Conservation (phyloP, 148 eudicot species). For the Cornus florida region DNA sequence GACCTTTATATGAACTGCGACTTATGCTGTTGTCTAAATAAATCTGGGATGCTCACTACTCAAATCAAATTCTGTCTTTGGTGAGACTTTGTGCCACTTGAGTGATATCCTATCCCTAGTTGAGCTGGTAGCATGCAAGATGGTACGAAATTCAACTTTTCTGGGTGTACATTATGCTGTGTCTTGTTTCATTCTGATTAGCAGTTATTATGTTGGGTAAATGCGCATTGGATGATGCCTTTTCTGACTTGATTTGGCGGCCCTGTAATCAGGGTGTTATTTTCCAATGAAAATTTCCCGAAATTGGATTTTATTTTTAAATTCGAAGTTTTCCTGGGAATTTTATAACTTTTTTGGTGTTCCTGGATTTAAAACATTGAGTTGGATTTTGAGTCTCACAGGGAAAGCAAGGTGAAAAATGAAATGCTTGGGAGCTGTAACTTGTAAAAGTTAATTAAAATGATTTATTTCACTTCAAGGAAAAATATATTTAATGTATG, state of each 20-base stretch:
- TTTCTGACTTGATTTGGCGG: constrained; percentile 7
- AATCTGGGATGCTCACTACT: constrained; percentile 13
- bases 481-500: neutral
- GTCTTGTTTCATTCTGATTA: neutral
- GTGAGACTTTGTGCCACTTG: constrained; percentile 28
- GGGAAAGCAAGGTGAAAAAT: neutral
- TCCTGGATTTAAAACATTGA: neutral
- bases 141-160: constrained; percentile 47
- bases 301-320: neutral
- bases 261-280: neutral
- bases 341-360: neutral
- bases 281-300: neutral
- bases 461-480: neutral
- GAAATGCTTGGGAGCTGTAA: neutral
- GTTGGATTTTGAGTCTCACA: neutral
- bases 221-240: neutral
- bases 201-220: neutral
- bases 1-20: constrained; percentile 1
- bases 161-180: neutral
- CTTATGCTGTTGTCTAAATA: constrained; percentile 3
- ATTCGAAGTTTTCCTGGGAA: neutral
- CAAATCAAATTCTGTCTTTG: constrained; percentile 10
- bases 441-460: neutral
- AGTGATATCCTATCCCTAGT: constrained; percentile 59
- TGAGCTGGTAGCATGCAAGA: constrained; percentile 64